Evolutionary conservation across 106 monocot species (phyloP), one percentile per base, ranked within the genome.

Genomic region (Allium fistulosum): DNA sequence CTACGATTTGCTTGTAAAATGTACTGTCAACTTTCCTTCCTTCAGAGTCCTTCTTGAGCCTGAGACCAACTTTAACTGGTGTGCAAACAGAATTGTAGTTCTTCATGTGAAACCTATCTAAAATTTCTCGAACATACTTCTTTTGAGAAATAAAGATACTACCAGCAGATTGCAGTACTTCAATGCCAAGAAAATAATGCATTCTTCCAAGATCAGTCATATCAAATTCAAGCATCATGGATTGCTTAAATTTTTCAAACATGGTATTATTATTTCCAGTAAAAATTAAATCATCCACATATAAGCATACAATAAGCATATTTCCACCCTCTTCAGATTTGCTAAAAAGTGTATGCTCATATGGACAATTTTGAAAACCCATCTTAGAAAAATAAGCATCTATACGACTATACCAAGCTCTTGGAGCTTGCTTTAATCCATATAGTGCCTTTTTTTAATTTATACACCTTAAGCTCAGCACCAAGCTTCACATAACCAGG

Each of bases 281-380:
- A 65, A 47, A 65, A 11, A 65, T 65, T 10, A 46, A 65, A 46
- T 65, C 65, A 65, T 14, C 65, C 8, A 46, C 65, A 45, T 65
- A 65, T 7, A 61, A 7, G 7, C 60, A 9, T 9, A 61, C 60
- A 3, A 61, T 12, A 17, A 61, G 26, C 9, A 61, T 2, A 17
- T 61, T 61, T 2, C 60, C 60, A 4, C 1, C 22, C 22, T 16
- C 59, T 59, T 59, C 15, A 8, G 2, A 10, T 7, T 61, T 61
- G 16, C 9, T 61, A 7, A 61, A 61, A 5, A 61, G 7, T 3
- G 60, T 61, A 0, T 61, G 60, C 17, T 61, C 60, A 18, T 26
- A 9, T 2, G 60, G 60, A 61, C 60, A 61, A 0, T 26, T 61
- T 7, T 61, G 9, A 61, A 61, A 61, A 12, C 60, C 22, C 22